phyloP scores from a whole-genome alignment of 148 eudicot genomes.

The Rhododendron ovatum region DNA sequence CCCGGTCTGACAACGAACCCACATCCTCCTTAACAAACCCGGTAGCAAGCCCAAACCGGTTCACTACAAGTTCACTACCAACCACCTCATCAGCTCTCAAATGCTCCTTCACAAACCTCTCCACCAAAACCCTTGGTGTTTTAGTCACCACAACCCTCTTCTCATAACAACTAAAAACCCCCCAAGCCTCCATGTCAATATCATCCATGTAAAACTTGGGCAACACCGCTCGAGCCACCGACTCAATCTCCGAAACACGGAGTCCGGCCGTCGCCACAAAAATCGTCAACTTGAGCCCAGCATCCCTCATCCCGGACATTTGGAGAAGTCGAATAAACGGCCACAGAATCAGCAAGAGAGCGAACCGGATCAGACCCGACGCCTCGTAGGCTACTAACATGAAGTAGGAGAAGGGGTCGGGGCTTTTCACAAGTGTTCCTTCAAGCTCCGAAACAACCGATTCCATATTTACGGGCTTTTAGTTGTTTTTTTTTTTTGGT shows the following conservation, averaged over 20 bases:
- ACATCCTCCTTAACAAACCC: slow-evolving; percentile 48
- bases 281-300: slow-evolving; percentile 34
- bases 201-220: slow-evolving; percentile 65
- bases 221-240: slow-evolving; percentile 63
- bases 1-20: slow-evolving; percentile 28
- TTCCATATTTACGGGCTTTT: slow-evolving; percentile 18
- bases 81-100: slow-evolving; percentile 70
- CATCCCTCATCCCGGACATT: slow-evolving; percentile 7
- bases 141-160: slow-evolving; percentile 71
- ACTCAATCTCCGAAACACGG: slow-evolving; percentile 44
- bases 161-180: slow-evolving; percentile 48
- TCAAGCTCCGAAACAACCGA: slow-evolving; percentile 58
- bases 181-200: slow-evolving; percentile 67
- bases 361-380: slow-evolving; percentile 51
- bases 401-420: slow-evolving; percentile 55
- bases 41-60: slow-evolving; percentile 57
- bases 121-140: slow-evolving; percentile 79
- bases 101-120: slow-evolving; percentile 85
- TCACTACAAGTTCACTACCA: slow-evolving; percentile 65
- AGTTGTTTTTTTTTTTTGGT: not conserved
- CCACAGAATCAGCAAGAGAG: slow-evolving; percentile 35
- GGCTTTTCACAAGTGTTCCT: slow-evolving; percentile 40
- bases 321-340: slow-evolving; percentile 36
- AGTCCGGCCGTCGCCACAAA: slow-evolving; percentile 51
- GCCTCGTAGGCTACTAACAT: slow-evolving; percentile 68